Percentiles rank a stretch among this genome's conserved stretches.
phyloP scores from a whole-genome alignment of 1,284 basidiomycete species.

The Kwoniella shivajii region DNA sequence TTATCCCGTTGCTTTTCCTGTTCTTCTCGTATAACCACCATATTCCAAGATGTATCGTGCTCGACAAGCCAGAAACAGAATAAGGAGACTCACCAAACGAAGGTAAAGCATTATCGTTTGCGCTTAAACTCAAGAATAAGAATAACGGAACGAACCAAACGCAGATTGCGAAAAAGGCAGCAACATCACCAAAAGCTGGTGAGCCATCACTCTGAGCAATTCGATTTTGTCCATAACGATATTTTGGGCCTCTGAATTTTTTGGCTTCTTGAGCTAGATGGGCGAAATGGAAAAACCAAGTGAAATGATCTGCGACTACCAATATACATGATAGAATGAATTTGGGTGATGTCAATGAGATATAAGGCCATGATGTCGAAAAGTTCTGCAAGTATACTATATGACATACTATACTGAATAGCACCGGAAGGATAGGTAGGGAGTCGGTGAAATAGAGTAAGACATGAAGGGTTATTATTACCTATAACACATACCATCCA shows the following conservation, averaged over 20 bases:
- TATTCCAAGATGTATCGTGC: too few species aligned
- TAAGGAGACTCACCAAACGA: conserved; percentile 47
- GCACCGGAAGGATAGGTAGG: conserved; percentile 70
- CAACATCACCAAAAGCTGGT: conserved; percentile 82
- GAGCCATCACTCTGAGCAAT: conserved; percentile 34
- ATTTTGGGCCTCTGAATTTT: conserved; percentile 36
- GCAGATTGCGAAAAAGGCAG: conserved; percentile 88
- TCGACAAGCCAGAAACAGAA: not conserved
- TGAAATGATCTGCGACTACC: conserved; percentile 84
- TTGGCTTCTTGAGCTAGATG: conserved; percentile 61
- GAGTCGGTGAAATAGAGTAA: conserved; percentile 77
- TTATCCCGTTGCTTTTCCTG: too few species aligned
- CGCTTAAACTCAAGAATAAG: conserved; percentile 87
- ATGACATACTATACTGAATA: conserved; percentile 81
- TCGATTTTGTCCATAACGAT: conserved; percentile 32
- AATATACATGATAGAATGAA: conserved; percentile 81
- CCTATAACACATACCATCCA: conserved; percentile 57
- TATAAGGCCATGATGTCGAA: conserved; percentile 81
- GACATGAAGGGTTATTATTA: conserved; percentile 72
- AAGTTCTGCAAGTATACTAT: conserved; percentile 89
- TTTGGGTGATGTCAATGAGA: conserved; percentile 76
- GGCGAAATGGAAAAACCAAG: conserved; percentile 93
- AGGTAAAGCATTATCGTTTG: conserved; percentile 91
- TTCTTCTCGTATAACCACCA: too few species aligned
- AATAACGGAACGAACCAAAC: conserved; percentile 91